phyloP scores from a whole-genome alignment of 2,329 filamentous ascomycete genomes.

The Sphaerostilbella broomeana region DNA sequence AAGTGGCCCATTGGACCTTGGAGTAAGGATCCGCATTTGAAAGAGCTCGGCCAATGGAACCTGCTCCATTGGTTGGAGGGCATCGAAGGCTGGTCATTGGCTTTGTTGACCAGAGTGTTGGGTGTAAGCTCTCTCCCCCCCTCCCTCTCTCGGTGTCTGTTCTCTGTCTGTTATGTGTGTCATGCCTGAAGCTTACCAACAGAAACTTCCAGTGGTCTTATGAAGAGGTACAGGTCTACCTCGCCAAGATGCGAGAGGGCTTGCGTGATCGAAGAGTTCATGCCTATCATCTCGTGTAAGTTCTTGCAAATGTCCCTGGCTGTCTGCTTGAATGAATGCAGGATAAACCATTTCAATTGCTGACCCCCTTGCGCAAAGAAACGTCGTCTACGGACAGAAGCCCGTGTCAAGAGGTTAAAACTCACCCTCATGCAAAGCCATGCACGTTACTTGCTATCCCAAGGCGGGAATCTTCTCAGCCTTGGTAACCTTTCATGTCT shows the following conservation, averaged over 20 bases:
- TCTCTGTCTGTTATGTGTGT: not conserved
- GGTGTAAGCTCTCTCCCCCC: constrained; percentile 6
- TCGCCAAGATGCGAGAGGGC: constrained; percentile 1
- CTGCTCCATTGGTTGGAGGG: constrained; percentile 14
- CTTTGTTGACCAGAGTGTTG: constrained; percentile 24
- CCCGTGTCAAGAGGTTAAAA: too few relatives aligned
- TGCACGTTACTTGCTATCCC: too few relatives aligned
- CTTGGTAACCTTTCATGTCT: too few relatives aligned
- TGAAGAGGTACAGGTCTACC: not conserved
- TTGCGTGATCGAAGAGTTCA: not conserved
- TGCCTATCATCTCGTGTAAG: not conserved
- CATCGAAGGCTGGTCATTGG: constrained; percentile 25
- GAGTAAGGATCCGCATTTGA: constrained; percentile 43
- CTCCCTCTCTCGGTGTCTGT: too few relatives aligned
- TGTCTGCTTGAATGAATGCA: not conserved
- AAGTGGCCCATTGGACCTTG: constrained; percentile 47
- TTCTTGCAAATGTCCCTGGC: not conserved
- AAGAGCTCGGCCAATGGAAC: constrained; percentile 35
- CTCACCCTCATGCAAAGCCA: too few relatives aligned
- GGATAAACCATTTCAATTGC: not conserved
- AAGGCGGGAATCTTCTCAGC: too few relatives aligned
- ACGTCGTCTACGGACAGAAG: not conserved
- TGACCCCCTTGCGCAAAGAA: not conserved
- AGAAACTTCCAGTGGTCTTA: not conserved
- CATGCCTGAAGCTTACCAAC: not conserved